phyloP scores from a whole-genome alignment of 2,329 filamentous ascomycete genomes.

The Macrophomina phaseolina region DNA sequence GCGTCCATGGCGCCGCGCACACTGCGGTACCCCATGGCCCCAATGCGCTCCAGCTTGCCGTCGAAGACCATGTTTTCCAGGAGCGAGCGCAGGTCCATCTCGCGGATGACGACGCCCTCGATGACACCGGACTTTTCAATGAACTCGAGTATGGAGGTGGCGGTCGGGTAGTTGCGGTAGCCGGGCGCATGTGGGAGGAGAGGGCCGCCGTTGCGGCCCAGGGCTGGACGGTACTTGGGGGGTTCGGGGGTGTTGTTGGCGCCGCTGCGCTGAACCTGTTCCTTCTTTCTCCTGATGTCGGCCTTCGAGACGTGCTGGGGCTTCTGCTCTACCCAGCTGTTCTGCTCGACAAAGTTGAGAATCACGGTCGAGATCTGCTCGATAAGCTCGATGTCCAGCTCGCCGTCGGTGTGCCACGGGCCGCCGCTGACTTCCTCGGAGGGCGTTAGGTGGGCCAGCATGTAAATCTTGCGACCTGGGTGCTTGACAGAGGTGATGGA shows the following conservation, averaged over 20 bases:
- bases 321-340: conserved; percentile 69
- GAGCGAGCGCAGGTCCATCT: conserved; percentile 81
- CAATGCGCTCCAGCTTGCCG: conserved; percentile 73
- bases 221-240: conserved; percentile 32
- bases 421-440: conserved; percentile 91
- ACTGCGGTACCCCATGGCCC: conserved; percentile 57
- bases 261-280: conserved; percentile 34
- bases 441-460: conserved; percentile 82
- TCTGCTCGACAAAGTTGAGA: conserved; percentile 72
- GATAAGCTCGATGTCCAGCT: conserved; percentile 88
- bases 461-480: conserved; percentile 93
- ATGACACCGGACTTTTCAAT: conserved; percentile 74
- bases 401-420: conserved; percentile 91
- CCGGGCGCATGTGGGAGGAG: conserved; percentile 63
- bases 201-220: conserved; percentile 33
- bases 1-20: conserved; percentile 40
- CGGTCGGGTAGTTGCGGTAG: conserved; percentile 80
- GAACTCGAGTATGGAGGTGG: conserved; percentile 75
- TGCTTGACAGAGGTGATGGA: conserved; percentile 91
- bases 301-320: conserved; percentile 36
- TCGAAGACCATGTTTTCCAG: conserved; percentile 90
- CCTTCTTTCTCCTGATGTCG: conserved; percentile 44
- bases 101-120: conserved; percentile 62
- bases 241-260: conserved; percentile 35
- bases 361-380: conserved; percentile 73